phyloP scores from a whole-genome alignment of 208 protist genomes.

The Trypanosoma conorhini region DNA sequence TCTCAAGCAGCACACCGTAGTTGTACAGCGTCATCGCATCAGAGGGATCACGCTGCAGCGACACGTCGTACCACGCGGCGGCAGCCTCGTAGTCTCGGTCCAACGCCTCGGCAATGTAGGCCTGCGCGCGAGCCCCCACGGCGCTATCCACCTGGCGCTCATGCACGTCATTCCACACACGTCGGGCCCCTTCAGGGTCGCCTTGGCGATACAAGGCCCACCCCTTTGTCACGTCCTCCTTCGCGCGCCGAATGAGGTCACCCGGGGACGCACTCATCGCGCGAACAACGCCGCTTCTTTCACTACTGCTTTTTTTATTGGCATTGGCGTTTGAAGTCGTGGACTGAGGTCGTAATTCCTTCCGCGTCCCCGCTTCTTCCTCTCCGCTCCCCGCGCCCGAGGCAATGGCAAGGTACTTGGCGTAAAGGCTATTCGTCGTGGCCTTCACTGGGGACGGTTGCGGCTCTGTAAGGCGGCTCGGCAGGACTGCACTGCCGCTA shows the following conservation, averaged over 20 bases:
- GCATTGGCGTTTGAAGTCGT: neutral
- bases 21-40: slow-evolving; percentile 83
- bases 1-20: slow-evolving; percentile 80
- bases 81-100: slow-evolving; percentile 68
- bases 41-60: slow-evolving; percentile 58
- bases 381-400: neutral
- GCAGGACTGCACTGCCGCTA: neutral
- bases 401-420: slow-evolving; percentile 39
- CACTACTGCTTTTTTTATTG: neutral
- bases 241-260: slow-evolving; percentile 11
- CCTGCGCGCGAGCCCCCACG: slow-evolving; percentile 56
- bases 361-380: slow-evolving; percentile 2
- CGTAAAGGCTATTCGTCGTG: slow-evolving; percentile 30
- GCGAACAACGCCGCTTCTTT: neutral
- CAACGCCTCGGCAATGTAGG: slow-evolving; percentile 70
- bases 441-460: neutral
- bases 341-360: neutral
- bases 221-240: slow-evolving; percentile 44
- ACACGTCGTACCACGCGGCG: slow-evolving; percentile 54
- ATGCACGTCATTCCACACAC: slow-evolving; percentile 49
- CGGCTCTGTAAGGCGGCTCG: neutral
- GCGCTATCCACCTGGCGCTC: slow-evolving; percentile 34
- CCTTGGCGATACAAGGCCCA: slow-evolving; percentile 61
- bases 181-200: slow-evolving; percentile 47
- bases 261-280: neutral